Evolutionary conservation across 768 basidiomycete genomes (phyloP).

Genomic region (Mrakia blollopis): DNA sequence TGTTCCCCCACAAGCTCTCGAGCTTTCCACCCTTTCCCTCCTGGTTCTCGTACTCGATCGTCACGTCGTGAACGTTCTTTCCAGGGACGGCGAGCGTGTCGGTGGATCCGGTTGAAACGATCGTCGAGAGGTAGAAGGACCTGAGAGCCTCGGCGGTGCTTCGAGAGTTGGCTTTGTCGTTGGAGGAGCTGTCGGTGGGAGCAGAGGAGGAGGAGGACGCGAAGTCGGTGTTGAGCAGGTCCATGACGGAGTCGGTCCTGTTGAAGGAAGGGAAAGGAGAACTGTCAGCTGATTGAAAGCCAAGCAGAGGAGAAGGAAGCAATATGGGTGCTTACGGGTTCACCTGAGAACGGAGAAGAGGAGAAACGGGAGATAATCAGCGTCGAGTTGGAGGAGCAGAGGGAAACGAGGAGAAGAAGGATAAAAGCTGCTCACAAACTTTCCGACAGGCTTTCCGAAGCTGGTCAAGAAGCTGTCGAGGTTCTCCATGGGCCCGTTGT

Average conservation of each 20-base stretch:
- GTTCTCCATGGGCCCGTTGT: not conserved
- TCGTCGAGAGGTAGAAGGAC: not conserved
- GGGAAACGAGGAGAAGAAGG: not conserved
- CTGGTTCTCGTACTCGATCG: not conserved
- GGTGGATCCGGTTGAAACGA: not conserved
- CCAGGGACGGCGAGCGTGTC: not conserved
- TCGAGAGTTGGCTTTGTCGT: not conserved
- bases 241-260: constrained; percentile 32
- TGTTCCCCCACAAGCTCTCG: constrained; percentile 31
- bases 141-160: not conserved
- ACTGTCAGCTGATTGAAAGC: not conserved
- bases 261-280: not conserved
- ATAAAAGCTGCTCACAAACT: constrained; percentile 19
- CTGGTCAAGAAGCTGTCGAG: constrained; percentile 19
- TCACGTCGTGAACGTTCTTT: not conserved
- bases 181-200: not conserved
- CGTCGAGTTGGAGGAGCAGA: not conserved
- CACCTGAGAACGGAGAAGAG: not conserved
- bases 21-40: constrained; percentile 12
- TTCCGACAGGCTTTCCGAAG: constrained; percentile 1
- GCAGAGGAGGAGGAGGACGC: not conserved
- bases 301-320: not conserved
- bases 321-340: not conserved
- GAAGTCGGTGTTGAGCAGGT: constrained; percentile 34
- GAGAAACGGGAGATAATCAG: not conserved